phyloP scores from a whole-genome alignment of 2,329 filamentous ascomycete genomes.

The Moelleriella libera region DNA sequence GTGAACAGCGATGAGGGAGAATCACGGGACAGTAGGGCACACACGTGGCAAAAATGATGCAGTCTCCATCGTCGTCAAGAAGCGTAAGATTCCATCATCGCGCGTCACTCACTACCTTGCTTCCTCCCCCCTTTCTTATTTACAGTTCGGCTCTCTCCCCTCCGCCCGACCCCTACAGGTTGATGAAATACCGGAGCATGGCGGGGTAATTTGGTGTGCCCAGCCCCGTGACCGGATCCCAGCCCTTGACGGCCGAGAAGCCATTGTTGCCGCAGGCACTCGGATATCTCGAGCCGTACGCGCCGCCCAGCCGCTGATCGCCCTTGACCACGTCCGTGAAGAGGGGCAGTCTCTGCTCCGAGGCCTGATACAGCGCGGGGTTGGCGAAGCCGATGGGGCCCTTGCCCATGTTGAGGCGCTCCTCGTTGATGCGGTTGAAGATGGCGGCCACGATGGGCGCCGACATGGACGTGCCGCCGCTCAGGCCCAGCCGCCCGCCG shows the following conservation, averaged over 20 bases:
- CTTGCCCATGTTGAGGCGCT: constrained; percentile 14
- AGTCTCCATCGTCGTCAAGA: no score
- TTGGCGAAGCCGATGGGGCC: constrained; percentile 19
- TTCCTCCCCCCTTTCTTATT: background rate
- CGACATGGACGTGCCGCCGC: constrained; percentile 33
- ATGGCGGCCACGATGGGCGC: constrained; percentile 20
- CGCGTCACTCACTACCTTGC: no score
- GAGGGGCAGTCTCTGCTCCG: constrained; percentile 3
- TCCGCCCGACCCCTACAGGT: background rate
- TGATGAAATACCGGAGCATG: constrained; percentile 27
- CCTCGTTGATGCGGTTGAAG: constrained; percentile 17
- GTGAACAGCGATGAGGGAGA: no score
- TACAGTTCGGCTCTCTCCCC: background rate
- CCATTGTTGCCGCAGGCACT: constrained; percentile 8
- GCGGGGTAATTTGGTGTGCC: constrained; percentile 8
- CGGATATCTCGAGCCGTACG: constrained; percentile 1
- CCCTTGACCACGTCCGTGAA: constrained; percentile 7
- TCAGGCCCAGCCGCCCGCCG: constrained; percentile 24
- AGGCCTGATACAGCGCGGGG: constrained; percentile 12
- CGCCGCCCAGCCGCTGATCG: constrained; percentile 7
- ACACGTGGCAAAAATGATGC: no score
- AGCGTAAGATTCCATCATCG: no score
- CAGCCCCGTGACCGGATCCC: constrained; percentile 9
- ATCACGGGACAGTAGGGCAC: no score
- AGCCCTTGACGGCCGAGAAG: constrained; percentile 8